Evolutionary conservation across 1,284 basidiomycete species (phyloP).

Genomic region (Trametes versicolor): DNA sequence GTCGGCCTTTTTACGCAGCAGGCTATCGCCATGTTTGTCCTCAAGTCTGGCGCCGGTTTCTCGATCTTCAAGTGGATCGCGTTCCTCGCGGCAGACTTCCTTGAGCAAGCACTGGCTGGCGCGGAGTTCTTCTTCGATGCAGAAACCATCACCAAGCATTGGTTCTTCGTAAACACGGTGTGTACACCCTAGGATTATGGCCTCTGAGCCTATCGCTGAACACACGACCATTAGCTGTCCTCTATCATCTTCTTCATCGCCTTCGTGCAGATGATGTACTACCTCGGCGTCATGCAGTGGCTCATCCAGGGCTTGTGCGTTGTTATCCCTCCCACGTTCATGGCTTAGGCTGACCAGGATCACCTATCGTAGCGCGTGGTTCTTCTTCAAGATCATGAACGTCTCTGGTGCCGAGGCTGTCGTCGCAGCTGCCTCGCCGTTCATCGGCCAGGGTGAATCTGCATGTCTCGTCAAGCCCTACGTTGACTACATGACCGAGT

Average conservation of each 20-base stretch:
- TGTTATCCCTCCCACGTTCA: not conserved
- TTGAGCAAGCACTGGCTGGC: conserved; percentile 69
- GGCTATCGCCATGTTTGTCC: conserved; percentile 85
- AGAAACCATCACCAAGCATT: conserved; percentile 67
- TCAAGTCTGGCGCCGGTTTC: conserved; percentile 84
- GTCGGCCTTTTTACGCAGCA: conserved; percentile 89
- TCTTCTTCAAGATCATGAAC: conserved; percentile 91
- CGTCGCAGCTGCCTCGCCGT: conserved; percentile 91
- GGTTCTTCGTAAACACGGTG: conserved; percentile 86
- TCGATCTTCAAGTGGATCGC: conserved; percentile 86
- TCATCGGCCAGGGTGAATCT: conserved; percentile 90
- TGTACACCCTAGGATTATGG: conserved; percentile 32
- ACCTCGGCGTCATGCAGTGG: conserved; percentile 91
- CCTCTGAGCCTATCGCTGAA: not conserved
- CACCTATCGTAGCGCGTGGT: conserved; percentile 71
- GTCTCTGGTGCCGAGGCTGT: conserved; percentile 92
- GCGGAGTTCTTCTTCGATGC: conserved; percentile 83
- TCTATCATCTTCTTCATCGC: conserved; percentile 91
- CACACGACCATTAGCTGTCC: conserved; percentile 56
- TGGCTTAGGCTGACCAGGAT: not conserved
- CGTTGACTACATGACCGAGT: conserved; percentile 88
- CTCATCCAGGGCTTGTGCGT: conserved; percentile 81
- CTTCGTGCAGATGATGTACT: conserved; percentile 88
- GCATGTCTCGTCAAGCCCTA: conserved; percentile 89
- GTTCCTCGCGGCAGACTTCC: conserved; percentile 76